These are phyloP conservation scores for Talaromyces nanjingensis DNA, from an alignment of 495 filamentous ascomycete species.

Conservation along the genomic window DNA sequence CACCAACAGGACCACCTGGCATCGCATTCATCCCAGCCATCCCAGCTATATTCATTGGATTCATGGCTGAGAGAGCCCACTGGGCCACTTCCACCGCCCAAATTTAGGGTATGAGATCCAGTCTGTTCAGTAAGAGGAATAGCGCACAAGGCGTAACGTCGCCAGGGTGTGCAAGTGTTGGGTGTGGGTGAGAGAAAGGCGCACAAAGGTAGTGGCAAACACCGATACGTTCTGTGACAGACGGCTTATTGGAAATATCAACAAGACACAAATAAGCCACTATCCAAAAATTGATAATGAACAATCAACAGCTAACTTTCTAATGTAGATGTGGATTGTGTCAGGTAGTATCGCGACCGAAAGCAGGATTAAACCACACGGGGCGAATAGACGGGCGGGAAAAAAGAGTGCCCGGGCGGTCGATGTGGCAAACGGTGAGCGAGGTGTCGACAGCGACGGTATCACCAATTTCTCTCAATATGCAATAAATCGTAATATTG, in stretches of 20 bases:
- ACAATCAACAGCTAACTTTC: background rate
- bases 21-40: constrained; percentile 56
- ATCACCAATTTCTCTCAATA: background rate
- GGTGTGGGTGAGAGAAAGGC: background rate
- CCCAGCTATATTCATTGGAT: constrained; percentile 66
- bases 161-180: background rate
- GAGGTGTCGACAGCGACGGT: background rate
- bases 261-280: background rate
- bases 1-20: constrained; percentile 56
- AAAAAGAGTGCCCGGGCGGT: background rate
- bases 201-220: background rate
- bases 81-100: constrained; percentile 4
- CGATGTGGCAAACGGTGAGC: background rate
- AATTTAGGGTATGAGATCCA: constrained; percentile 2
- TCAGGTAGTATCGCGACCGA: background rate
- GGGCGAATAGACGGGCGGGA: background rate
- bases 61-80: constrained; percentile 10
- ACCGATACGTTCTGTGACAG: background rate
- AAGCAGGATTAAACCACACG: background rate
- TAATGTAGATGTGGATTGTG: background rate
- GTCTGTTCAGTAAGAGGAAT: background rate
- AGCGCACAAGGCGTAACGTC: background rate
- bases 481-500: background rate
- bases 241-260: background rate
- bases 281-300: background rate